Percentiles rank a stretch among this genome's conserved stretches.
phyloP scores from a whole-genome alignment of 768 basidiomycete species.

The Termitomyces heimii region DNA sequence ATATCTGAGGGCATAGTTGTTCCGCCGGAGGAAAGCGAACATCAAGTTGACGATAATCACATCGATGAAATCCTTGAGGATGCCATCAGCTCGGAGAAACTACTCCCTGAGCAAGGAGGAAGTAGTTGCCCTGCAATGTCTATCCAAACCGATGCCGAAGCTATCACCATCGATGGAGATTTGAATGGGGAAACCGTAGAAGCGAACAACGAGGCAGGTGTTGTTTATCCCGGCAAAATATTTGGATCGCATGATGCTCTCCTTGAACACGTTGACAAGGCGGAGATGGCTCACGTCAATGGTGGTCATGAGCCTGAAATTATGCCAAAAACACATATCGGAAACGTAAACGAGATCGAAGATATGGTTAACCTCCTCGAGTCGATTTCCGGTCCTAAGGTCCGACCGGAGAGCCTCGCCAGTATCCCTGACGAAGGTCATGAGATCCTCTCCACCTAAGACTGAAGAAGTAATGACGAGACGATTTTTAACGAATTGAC shows the following conservation, averaged over 20 bases:
- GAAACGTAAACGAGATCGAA: conserved; percentile 44
- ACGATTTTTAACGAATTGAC: conserved; percentile 1
- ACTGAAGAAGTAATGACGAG: conserved; percentile 22
- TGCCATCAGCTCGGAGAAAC: background rate
- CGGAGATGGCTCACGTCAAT: conserved; percentile 5
- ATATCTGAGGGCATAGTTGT: conserved; percentile 4
- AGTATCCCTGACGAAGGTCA: conserved; percentile 51
- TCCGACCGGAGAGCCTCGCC: conserved; percentile 34
- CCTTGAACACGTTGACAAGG: background rate
- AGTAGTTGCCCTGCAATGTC: background rate
- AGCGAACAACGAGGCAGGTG: background rate
- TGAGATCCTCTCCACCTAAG: conserved; percentile 54
- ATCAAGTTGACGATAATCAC: conserved; percentile 1
- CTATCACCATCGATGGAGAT: background rate
- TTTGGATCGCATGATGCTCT: background rate
- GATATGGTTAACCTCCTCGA: conserved; percentile 67
- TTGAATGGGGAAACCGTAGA: background rate
- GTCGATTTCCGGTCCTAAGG: conserved; percentile 29
- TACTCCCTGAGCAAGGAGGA: background rate
- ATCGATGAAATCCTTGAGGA: background rate
- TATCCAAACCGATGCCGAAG: background rate
- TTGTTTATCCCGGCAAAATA: background rate
- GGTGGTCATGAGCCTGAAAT: conserved; percentile 10
- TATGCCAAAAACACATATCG: conserved; percentile 13
- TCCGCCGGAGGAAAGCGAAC: conserved; percentile 7